Evolutionary conservation across 179 eudicot genomes (phyloP), one percentile per base, ranked within the genome.

Genomic region (Nepenthes alata): DNA sequence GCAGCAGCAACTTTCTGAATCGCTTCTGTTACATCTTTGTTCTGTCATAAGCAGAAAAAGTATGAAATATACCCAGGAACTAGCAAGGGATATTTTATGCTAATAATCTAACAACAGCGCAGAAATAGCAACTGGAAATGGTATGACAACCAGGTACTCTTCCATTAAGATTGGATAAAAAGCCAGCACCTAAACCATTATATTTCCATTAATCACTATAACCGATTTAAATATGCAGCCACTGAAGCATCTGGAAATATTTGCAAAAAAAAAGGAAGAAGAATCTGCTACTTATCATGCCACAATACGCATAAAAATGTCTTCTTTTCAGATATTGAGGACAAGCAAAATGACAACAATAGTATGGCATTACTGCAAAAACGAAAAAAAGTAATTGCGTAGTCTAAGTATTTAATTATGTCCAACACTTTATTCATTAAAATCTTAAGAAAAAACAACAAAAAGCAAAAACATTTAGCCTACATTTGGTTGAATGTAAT

Each of bases 1-100:
- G 98, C 97, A 55, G 88, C 87, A 64, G 97, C 99, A 68, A 94
- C 99, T 76, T 94, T 89, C 82, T 94, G 97, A 62, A 94, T 78
- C 53, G 98, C 98, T 60, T 93, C 97, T 2, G 95, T 81, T 48
- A 94, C 95, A 72, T 90, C 97, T 80, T 82, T 85, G 72, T 89
- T 94, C 99, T 93, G 80, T 61, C 41, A 72, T 9, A 50, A 58
- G 25, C 25, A 25, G 25, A 25, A 25, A 25, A 25, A 25, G 25
- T 25, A 25, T 25, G 25, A 25, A 25, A 25, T 25, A 25, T 25
- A 1, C 25, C 25, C 25, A 25, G 25, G 25, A 25, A 25, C 25
- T 25, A 25, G 25, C 25, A 25, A 25, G 25, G 25, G 25, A 25
- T 25, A 25, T 25, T 25, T 25, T 25, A 25, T 25, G 25, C 25